Conservation (phyloP, 1,139 yeast genomes). For the Candida anutae region DNA sequence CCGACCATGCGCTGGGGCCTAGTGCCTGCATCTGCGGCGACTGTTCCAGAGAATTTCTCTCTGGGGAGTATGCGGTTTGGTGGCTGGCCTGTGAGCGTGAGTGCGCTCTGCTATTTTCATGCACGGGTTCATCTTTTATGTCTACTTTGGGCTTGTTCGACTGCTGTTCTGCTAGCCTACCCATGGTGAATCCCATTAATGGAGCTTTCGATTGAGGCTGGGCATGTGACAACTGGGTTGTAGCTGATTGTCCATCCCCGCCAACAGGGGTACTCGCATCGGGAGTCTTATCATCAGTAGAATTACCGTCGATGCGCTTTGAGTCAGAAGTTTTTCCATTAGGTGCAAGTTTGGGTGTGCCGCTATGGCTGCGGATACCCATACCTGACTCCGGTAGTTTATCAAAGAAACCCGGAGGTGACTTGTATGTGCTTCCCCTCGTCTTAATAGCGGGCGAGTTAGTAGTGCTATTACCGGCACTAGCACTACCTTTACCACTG, state of each 20-base stretch:
- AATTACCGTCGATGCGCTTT: constrained; percentile 8
- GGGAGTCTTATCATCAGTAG: constrained; percentile 5
- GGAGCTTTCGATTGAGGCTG: constrained; percentile 5
- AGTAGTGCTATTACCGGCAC: background rate
- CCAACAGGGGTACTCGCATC: no score
- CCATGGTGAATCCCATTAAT: constrained; percentile 45
- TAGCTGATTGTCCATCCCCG: no score
- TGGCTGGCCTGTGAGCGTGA: constrained; percentile 1
- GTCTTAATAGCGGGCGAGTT: constrained; percentile 13
- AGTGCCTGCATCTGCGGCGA: background rate
- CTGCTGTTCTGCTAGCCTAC: constrained; percentile 33
- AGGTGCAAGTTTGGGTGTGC: constrained; percentile 36
- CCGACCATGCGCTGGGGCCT: background rate
- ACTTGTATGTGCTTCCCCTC: constrained; percentile 3
- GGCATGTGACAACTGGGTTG: constrained; percentile 3
- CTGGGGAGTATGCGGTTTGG: constrained; percentile 5
- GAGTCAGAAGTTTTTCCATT: constrained; percentile 21
- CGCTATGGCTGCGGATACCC: constrained; percentile 9
- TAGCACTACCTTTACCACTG: constrained; percentile 3
- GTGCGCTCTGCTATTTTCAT: constrained; percentile 2
- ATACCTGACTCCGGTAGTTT: constrained; percentile 30
- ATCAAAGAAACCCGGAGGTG: constrained; percentile 17
- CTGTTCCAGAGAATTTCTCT: constrained; percentile 1
- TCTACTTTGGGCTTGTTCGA: constrained; percentile 2
- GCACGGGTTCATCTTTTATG: background rate